Percentiles rank a stretch among this genome's conserved stretches.
Evolutionary conservation across 768 basidiomycete species (phyloP).

Genomic region (Phlebiopsis flavidoalba): DNA sequence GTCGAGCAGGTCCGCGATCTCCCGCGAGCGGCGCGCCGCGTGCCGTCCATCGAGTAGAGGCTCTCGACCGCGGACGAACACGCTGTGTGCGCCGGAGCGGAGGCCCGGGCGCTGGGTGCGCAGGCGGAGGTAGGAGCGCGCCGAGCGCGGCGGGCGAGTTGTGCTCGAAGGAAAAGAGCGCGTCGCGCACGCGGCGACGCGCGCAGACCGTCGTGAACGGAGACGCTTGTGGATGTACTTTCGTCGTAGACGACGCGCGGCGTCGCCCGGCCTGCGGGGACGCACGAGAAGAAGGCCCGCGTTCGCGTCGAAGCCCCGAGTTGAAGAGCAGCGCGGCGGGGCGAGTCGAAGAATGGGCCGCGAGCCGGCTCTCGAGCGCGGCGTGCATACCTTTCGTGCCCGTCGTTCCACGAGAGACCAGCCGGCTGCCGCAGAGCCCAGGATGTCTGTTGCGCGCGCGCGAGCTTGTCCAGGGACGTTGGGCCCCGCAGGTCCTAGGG

Average conservation of each 20-base stretch:
- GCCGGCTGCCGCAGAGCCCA: constrained; percentile 85
- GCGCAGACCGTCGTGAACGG: constrained; percentile 88
- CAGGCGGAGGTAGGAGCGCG: constrained; percentile 37
- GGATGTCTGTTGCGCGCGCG: constrained; percentile 43
- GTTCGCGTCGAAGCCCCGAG: constrained; percentile 91
- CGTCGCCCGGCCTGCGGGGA: constrained; percentile 78
- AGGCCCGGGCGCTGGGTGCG: constrained; percentile 32
- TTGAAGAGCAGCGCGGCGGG: constrained; percentile 80
- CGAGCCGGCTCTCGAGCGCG: constrained; percentile 66
- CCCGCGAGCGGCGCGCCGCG: constrained; percentile 69
- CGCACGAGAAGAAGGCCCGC: constrained; percentile 75
- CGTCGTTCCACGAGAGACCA: constrained; percentile 67
- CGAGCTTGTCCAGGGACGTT: constrained; percentile 53
- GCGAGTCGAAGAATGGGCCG: constrained; percentile 52
- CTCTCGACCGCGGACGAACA: constrained; percentile 87
- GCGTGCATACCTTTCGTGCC: constrained; percentile 49
- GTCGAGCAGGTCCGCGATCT: constrained; percentile 61
- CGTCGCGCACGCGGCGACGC: constrained; percentile 38
- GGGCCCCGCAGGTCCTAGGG: constrained; percentile 47
- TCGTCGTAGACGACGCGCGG: constrained; percentile 78
- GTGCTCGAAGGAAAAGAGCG: constrained; percentile 57
- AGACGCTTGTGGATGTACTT: constrained; percentile 87
- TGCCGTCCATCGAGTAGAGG: constrained; percentile 96
- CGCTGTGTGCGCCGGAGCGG: constrained; percentile 34
- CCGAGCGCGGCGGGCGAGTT: constrained; percentile 58